A percentile compares a stretch with the other conserved stretches of the same genome.
Conservation (phyloP, 805 yeast genomes). For the Kregervanrija delftensis region DNA sequence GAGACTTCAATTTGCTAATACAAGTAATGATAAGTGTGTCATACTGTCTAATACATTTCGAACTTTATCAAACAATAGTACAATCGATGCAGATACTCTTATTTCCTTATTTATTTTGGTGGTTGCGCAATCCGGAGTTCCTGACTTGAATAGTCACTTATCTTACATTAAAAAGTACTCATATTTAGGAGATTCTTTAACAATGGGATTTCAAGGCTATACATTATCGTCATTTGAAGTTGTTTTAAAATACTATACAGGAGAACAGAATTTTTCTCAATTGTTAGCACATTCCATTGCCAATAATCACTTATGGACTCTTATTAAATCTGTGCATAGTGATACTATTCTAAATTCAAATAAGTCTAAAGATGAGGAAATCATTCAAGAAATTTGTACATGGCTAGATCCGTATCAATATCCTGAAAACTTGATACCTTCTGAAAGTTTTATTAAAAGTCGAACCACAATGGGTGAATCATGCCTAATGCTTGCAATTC, state of each 20-base stretch:
- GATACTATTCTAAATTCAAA: slow-evolving; percentile 17
- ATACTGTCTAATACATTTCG: slow-evolving; percentile 47
- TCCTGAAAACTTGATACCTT: slow-evolving; percentile 7
- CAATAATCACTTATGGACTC: slow-evolving; percentile 50
- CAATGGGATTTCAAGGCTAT: slow-evolving; percentile 63
- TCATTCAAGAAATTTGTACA: slow-evolving; percentile 8
- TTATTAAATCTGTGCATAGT: slow-evolving; percentile 30
- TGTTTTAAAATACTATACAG: slow-evolving; percentile 57
- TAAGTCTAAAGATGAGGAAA: slow-evolving; percentile 14
- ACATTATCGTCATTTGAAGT: slow-evolving; percentile 81
- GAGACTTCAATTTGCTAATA: slow-evolving; percentile 37
- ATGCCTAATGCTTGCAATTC: slow-evolving; percentile 55
- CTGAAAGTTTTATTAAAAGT: slow-evolving; percentile 27
- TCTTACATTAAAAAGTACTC: slow-evolving; percentile 60
- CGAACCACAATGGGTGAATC: slow-evolving; percentile 63
- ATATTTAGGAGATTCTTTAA: slow-evolving; percentile 32
- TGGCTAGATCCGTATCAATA: slow-evolving; percentile 12
- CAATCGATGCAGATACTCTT: slow-evolving; percentile 76
- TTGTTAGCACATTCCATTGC: slow-evolving; percentile 34
- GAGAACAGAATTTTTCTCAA: slow-evolving; percentile 28
- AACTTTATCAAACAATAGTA: slow-evolving; percentile 34
- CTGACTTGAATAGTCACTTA: slow-evolving; percentile 55
- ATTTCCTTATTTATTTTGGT: slow-evolving; percentile 69
- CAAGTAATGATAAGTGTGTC: slow-evolving; percentile 40
- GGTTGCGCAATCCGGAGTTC: slow-evolving; percentile 53